phyloP scores from a whole-genome alignment of 805 yeast species.

The Blastobotrys parvus region DNA sequence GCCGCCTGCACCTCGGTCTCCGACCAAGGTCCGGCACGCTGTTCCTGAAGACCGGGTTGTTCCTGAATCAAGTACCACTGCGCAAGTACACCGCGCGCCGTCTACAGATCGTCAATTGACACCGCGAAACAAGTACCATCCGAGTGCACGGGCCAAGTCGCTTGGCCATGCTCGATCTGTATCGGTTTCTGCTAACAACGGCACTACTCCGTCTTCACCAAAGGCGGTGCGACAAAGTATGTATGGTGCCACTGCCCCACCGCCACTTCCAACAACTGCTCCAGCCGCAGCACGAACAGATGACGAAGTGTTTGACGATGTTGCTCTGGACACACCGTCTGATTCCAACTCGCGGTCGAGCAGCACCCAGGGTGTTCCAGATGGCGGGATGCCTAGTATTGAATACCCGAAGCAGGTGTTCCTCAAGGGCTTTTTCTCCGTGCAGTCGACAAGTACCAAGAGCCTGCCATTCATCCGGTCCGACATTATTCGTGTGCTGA shows the following conservation, averaged over 20 bases:
- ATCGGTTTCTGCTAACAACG: neutral
- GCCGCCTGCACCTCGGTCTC: too few species aligned
- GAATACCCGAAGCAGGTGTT: slow-evolving; percentile 87
- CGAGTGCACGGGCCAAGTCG: slow-evolving; percentile 82
- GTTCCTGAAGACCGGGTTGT: neutral
- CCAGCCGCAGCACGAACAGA: neutral
- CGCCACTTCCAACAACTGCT: too few species aligned
- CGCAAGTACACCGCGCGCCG: neutral
- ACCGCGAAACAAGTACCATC: slow-evolving; percentile 41
- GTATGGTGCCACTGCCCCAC: neutral
- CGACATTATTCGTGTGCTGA: slow-evolving; percentile 70
- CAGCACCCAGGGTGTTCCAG: neutral
- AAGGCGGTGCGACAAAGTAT: neutral
- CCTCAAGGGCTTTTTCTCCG: slow-evolving; percentile 88
- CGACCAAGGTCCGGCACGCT: neutral
- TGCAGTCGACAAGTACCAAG: slow-evolving; percentile 89
- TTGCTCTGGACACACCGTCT: slow-evolving; percentile 13
- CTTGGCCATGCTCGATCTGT: slow-evolving; percentile 47
- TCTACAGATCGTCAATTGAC: neutral
- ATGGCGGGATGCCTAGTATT: slow-evolving; percentile 69
- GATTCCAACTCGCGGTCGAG: neutral
- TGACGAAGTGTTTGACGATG: slow-evolving; percentile 18
- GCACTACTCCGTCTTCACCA: too few species aligned
- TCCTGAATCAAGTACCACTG: too few species aligned
- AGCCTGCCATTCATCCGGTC: slow-evolving; percentile 83